Base-by-base conservation (phyloP, 139 green algal genomes). In the Mesotaenium endlicherianum region DNA sequence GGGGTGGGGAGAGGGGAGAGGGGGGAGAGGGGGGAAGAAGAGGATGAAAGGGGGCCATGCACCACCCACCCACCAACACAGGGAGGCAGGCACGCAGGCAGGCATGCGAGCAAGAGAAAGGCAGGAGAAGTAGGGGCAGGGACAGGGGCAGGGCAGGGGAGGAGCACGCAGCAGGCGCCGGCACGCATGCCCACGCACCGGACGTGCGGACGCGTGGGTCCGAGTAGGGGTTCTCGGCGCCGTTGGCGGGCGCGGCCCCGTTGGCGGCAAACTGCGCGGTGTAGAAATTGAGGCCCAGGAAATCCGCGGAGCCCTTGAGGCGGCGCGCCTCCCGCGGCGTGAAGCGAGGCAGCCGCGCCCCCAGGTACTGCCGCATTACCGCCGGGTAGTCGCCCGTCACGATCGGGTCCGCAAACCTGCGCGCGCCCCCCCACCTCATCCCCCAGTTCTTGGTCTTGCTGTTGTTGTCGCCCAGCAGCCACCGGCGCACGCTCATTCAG, bases 261-360 rank as follows among this genome's bases (percentile, higher is more conserved):
- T 41, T 30, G 8, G 41, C 31, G 82, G 82, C 82, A 4, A 40
- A 88, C 41, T 34, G 57, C 1, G 88, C 86, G 47, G 83, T 87
- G 87, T 92, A 92, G 83, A 92, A 87, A 79, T 92, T 92, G 71
- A 92, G 71, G 31, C 78, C 83, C 26, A 92, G 86, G 67, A 91
- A 92, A 60, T 90, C 88, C 0, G 8, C 26, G 40, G 42, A 75
- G 70, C 82, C 87, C 40, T 71, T 50, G 38, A 92, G 59, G 69
- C 77, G 53, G 16, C 44, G 50, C 39, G 39, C 38, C 82, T 92
- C 69, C 38, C 76, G 55, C 2, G 55, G 31, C 2, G 87, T 84
- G 89, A 92, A 91, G 34, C 59, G 55, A 1, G 89, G 89, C 41
- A 92, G 88, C 1, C 82, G 70, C 83, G 77, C 45, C 75, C 80